Evolutionary conservation across 2,329 filamentous ascomycete species (phyloP).

Genomic region (Fusarium pseudonygamai): DNA sequence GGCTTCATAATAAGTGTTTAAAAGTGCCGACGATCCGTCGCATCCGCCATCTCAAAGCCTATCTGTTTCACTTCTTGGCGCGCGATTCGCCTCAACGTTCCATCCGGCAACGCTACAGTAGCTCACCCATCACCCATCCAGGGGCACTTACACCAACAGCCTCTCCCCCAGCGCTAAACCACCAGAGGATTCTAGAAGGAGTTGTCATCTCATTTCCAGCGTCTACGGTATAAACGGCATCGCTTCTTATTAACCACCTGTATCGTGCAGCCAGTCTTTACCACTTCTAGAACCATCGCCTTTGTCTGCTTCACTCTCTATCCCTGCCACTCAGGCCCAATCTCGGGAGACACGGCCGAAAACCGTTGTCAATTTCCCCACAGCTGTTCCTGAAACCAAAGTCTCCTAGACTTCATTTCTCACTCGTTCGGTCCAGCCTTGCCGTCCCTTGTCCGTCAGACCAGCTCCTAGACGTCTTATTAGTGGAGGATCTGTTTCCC

Average conservation of each 20-base stretch:
- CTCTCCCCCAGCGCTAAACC: constrained; percentile 1
- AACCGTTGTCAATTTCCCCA: constrained; percentile 24
- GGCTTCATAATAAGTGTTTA: constrained; percentile 10
- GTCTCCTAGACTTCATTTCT: constrained; percentile 35
- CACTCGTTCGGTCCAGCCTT: constrained; percentile 34
- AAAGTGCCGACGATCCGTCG: constrained; percentile 18
- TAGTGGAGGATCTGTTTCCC: constrained; percentile 41
- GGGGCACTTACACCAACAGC: neutral
- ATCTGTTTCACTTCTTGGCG: constrained; percentile 4
- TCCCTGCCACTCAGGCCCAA: constrained; percentile 30
- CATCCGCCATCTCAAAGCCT: constrained; percentile 9
- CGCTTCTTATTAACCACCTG: constrained; percentile 21
- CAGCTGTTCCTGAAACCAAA: constrained; percentile 42
- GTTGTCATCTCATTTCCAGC: neutral
- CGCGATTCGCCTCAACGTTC: constrained; percentile 2
- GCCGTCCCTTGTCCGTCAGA: constrained; percentile 34
- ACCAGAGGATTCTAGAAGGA: constrained; percentile 19
- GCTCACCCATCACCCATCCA: neutral
- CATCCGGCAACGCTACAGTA: constrained; percentile 20
- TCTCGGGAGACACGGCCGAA: constrained; percentile 36
- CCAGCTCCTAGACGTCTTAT: constrained; percentile 29
- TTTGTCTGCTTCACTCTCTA: constrained; percentile 18
- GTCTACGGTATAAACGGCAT: neutral
- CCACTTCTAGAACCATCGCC: constrained; percentile 17
- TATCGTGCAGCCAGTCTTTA: constrained; percentile 24